A percentile compares a stretch with the other conserved stretches of the same genome.
Evolutionary conservation across 2,329 filamentous ascomycete genomes (phyloP).

Genomic region (Exophiala aquamarina): DNA sequence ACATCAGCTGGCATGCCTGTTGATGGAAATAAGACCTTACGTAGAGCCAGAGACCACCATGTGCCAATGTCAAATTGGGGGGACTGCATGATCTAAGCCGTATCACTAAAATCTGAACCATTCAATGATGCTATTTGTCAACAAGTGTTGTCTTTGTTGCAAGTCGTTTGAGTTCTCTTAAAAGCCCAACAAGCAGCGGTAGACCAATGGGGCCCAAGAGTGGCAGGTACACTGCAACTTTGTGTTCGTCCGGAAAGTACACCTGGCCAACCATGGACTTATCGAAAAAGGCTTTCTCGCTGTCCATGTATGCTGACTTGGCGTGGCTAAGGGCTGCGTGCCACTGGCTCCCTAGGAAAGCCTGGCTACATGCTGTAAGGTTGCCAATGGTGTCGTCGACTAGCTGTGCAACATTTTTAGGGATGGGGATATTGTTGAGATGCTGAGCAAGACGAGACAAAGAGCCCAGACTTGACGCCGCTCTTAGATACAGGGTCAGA

Average conservation of each 20-base stretch:
- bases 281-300: conserved; percentile 94
- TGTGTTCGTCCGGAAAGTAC: conserved; percentile 98
- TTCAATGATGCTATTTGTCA: too few relatives aligned
- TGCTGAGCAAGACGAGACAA: conserved; percentile 81
- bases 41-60: too few relatives aligned
- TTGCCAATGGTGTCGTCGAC: conserved; percentile 78
- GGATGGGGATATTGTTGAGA: conserved; percentile 87
- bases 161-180: conserved; percentile 74
- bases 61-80: too few relatives aligned
- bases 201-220: conserved; percentile 88
- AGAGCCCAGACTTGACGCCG: conserved; percentile 91
- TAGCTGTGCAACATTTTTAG: conserved; percentile 78
- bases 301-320: conserved; percentile 80
- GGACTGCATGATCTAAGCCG: too few relatives aligned
- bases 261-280: conserved; percentile 99
- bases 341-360: conserved; percentile 62
- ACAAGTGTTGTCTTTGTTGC: conserved; percentile 32
- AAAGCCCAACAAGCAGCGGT: conserved; percentile 76
- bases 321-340: conserved; percentile 74
- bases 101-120: too few relatives aligned
- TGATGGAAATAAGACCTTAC: too few relatives aligned
- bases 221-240: conserved; percentile 92
- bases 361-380: conserved; percentile 66
- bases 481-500: conserved; percentile 80
- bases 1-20: too few relatives aligned